A percentile compares a stretch with the other conserved stretches of the same genome.
These are phyloP conservation scores for Loxodes magnus DNA, from an alignment of 73 alveolate species.

Conservation along the genomic window DNA sequence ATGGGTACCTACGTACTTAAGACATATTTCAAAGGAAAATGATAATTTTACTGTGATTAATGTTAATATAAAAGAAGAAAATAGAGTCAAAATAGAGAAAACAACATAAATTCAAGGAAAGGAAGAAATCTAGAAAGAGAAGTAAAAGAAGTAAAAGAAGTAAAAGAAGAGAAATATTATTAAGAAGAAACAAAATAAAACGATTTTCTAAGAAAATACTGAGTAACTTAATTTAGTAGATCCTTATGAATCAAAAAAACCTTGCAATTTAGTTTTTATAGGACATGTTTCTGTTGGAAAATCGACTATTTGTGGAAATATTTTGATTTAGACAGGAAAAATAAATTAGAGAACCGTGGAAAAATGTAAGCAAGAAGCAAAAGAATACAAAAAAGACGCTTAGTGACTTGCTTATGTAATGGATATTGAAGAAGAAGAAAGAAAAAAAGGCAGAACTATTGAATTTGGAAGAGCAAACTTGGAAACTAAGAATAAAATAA, in stretches of 20 bases:
- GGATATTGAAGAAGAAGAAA: slow-evolving; percentile 85
- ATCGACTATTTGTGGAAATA: slow-evolving; percentile 92
- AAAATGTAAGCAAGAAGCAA: slow-evolving; percentile 92
- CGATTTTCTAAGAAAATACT: no score
- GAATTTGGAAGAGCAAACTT: slow-evolving; percentile 98
- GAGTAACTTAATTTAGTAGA: no score
- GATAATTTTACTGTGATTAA: no score
- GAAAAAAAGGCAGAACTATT: slow-evolving; percentile 84
- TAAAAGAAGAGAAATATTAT: no score
- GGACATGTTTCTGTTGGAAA: slow-evolving; percentile 99
- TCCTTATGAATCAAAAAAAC: slow-evolving; percentile 72
- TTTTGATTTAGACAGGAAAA: slow-evolving; percentile 67
- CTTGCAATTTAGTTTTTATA: slow-evolving; percentile 82
- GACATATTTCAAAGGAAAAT: no score
- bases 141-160: no score
- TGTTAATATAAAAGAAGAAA: no score
- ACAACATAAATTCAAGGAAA: no score
- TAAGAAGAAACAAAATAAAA: no score
- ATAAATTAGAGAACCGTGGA: slow-evolving; percentile 91
- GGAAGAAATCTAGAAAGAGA: no score
- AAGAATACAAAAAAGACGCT: slow-evolving; percentile 81
- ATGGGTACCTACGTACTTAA: no score
- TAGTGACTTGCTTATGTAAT: slow-evolving; percentile 98
- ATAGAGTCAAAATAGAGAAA: no score
- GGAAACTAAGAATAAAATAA: slow-evolving; percentile 25